Evolutionary conservation across 2,329 filamentous ascomycete species (phyloP).

Genomic region (Exophiala bonariae): DNA sequence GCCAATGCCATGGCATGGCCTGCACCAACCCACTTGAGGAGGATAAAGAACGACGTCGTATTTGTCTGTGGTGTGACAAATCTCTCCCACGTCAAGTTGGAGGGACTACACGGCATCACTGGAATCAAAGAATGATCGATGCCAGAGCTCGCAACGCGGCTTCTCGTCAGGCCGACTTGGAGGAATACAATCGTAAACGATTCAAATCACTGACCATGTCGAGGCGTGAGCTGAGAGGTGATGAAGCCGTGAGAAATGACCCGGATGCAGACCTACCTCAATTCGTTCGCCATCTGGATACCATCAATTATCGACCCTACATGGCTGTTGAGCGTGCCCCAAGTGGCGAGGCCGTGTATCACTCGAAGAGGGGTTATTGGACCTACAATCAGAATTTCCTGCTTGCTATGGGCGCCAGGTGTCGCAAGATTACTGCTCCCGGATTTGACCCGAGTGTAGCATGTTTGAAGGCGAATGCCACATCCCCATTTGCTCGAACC

Average conservation of each 20-base stretch:
- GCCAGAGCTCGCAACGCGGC: conserved; percentile 23
- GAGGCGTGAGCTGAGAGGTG: conserved; percentile 27
- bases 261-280: conserved; percentile 24
- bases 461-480: neutral
- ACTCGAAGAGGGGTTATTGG: conserved; percentile 29
- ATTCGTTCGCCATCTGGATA: conserved; percentile 28
- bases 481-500: conserved; percentile 11
- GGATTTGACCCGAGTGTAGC: conserved; percentile 1
- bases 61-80: conserved; percentile 35
- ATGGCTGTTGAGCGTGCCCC: conserved; percentile 20
- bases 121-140: conserved; percentile 27
- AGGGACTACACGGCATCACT: conserved; percentile 25
- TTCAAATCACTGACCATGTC: conserved; percentile 23
- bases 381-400: conserved; percentile 21
- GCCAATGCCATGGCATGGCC: conserved; percentile 29
- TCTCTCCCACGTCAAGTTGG: conserved; percentile 26
- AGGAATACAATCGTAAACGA: conserved; percentile 25
- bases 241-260: conserved; percentile 24
- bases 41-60: conserved; percentile 30
- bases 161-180: conserved; percentile 25
- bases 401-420: conserved; percentile 9
- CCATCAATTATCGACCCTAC: conserved; percentile 26
- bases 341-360: conserved; percentile 23
- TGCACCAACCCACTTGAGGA: conserved; percentile 26
- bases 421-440: neutral